Base-by-base conservation (phyloP, 2,329 filamentous ascomycete genomes). In the Moelleriella libera region DNA sequence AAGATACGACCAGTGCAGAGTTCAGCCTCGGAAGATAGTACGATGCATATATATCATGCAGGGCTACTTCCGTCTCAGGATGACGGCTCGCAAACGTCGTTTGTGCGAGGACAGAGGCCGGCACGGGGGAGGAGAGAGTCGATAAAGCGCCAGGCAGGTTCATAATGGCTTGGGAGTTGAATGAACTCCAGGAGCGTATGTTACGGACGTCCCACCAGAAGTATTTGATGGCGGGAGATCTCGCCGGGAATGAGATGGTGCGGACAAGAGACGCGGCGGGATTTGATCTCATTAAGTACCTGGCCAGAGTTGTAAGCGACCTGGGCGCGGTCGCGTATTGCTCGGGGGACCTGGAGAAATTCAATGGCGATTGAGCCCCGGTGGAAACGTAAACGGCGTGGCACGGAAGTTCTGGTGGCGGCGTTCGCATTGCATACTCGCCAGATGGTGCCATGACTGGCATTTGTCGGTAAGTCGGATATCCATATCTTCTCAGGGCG, bases 181-280 rank as follows among this genome's bases (percentile, higher is more conserved):
- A 96, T 55, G 79, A 76, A 46, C 76, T 76, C 90, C 90, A 96
- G 51, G 80, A 76, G 52, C 86, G 80, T 54, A 96, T 72, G 61
- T 94, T 90, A 55, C 90, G 85, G 49, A 94, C 76, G 59, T 97
- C 90, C 85, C 88, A 96, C 90, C 90, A 97, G 65, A 90, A 95
- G 68, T 94, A 82, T 63, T 83, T 87, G 57, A 76, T 83, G 65
- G 74, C 76, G 58, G 74, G 81, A 62, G 80, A 85, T 53, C 72
- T 78, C 58, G 72, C 70, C 53, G 67, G 80, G 60, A 83, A 82
- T 50, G 83, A 85, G 54, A 90, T 78, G 54, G 83, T 85, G 58
- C 83, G 83, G 39, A 94, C 87, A 34, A 95, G 72, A 41, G 83
- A 83, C 14, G 89, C 84, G 28, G 87, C 82, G 21, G 89, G 88